Conservation (phyloP, 169 alveolate species). For the Miamiensis avidus region DNA sequence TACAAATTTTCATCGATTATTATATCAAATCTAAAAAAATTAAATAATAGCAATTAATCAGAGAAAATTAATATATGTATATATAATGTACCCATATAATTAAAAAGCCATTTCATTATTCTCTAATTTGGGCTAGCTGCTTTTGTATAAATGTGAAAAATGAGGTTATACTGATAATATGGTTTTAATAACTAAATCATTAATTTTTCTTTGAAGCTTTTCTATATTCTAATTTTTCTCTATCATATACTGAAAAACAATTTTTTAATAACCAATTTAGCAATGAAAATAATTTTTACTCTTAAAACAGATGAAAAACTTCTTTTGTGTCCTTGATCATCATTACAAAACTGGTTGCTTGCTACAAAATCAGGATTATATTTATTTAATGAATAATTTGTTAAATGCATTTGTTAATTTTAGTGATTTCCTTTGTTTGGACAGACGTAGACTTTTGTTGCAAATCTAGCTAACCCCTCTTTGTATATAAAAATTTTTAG, state of each 20-base stretch:
- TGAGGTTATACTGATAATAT: conserved; percentile 81
- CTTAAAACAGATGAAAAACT: conserved; percentile 64
- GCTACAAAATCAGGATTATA: conserved; percentile 47
- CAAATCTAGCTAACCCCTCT: conserved; percentile 78
- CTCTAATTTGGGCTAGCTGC: conserved; percentile 79
- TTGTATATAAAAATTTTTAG: conserved; percentile 60
- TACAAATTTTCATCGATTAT: conserved; percentile 52
- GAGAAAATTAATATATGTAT: background rate
- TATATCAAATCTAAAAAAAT: conserved; percentile 70
- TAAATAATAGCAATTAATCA: conserved; percentile 63
- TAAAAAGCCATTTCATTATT: conserved; percentile 88
- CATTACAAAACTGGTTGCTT: conserved; percentile 40
- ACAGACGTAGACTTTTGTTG: conserved; percentile 62
- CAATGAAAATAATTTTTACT: conserved; percentile 3
- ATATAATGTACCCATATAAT: conserved; percentile 67
- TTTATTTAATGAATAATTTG: conserved; percentile 72
- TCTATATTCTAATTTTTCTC: conserved; percentile 73
- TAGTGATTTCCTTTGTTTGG: conserved; percentile 39
- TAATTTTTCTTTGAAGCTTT: conserved; percentile 57
- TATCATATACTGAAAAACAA: conserved; percentile 50
- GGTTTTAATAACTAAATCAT: conserved; percentile 83
- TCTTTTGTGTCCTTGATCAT: conserved; percentile 79
- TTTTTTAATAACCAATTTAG: background rate
- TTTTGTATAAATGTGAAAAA: conserved; percentile 81
- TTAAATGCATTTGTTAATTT: conserved; percentile 66